Conservation (phyloP, 257 asterid genomes). For the Nicotiana noctiflora region DNA sequence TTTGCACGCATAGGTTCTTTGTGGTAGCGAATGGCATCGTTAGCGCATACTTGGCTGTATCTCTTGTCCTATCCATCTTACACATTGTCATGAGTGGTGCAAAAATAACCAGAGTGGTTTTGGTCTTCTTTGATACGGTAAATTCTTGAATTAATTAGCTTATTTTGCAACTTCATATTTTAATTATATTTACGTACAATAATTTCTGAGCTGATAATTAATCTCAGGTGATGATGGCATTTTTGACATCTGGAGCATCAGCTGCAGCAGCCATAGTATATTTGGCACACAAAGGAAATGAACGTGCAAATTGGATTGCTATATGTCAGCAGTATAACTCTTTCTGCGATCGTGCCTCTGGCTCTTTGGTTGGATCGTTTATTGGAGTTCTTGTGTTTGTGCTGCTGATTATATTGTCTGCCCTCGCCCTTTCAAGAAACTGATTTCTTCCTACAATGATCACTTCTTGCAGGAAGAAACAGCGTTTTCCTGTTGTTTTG, state of each 20-base stretch:
- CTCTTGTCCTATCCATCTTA: constrained; percentile 55
- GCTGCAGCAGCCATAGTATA: constrained; percentile 69
- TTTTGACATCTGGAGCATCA: constrained; percentile 66
- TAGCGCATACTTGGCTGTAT: constrained; percentile 49
- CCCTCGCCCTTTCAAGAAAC: constrained; percentile 41
- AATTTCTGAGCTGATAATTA: neutral
- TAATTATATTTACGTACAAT: neutral
- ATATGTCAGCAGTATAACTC: constrained; percentile 58
- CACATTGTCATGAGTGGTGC: constrained; percentile 55
- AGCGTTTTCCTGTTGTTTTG: neutral
- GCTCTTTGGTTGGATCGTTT: constrained; percentile 72
- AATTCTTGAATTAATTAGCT: neutral
- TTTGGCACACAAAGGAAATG: constrained; percentile 61
- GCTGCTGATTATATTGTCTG: constrained; percentile 45
- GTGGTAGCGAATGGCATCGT: constrained; percentile 53
- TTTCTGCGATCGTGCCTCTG: constrained; percentile 62
- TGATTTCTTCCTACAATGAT: neutral
- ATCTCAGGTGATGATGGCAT: constrained; percentile 40
- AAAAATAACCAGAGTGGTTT: constrained; percentile 38
- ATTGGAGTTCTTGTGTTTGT: constrained; percentile 47
- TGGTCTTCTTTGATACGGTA: constrained; percentile 65
- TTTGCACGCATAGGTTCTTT: constrained; percentile 38
- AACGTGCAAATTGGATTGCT: constrained; percentile 40
- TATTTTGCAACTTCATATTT: neutral
- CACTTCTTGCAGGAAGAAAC: neutral